Evolutionary conservation across 192 early-diverging fungal species (phyloP).

Genomic region (Coemansia furcata): DNA sequence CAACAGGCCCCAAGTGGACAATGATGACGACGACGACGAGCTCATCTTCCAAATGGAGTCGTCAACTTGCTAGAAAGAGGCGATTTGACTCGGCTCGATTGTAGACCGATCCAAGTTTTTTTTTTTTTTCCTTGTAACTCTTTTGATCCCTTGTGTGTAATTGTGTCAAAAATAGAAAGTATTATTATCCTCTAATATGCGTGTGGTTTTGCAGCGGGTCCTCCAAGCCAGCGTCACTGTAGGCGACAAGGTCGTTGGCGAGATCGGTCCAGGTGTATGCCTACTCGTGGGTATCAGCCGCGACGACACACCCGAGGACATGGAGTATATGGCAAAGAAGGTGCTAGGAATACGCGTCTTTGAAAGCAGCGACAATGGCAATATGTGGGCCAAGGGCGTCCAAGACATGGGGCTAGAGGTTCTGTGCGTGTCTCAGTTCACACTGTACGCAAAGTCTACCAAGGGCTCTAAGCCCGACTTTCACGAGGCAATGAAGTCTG

Average conservation of each 20-base stretch:
- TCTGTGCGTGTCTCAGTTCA: slow-evolving; percentile 92
- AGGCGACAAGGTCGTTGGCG: slow-evolving; percentile 67
- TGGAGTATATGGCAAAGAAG: slow-evolving; percentile 86
- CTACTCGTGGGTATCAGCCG: slow-evolving; percentile 68
- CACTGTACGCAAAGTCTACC: slow-evolving; percentile 75
- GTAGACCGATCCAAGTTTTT: neutral
- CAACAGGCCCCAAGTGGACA: neutral
- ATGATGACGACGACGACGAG: slow-evolving; percentile 29
- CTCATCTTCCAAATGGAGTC: slow-evolving; percentile 53
- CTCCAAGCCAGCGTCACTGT: slow-evolving; percentile 69
- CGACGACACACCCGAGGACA: slow-evolving; percentile 70
- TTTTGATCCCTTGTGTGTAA: neutral
- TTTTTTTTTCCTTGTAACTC: neutral
- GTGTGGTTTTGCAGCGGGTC: slow-evolving; percentile 66
- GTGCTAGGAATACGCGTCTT: slow-evolving; percentile 77
- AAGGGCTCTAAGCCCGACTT: slow-evolving; percentile 94
- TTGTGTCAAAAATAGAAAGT: no score
- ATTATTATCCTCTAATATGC: slow-evolving; percentile 41
- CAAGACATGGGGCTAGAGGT: slow-evolving; percentile 72
- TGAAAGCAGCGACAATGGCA: slow-evolving; percentile 56
- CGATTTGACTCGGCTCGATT: neutral
- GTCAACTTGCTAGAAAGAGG: slow-evolving; percentile 11
- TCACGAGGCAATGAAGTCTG: slow-evolving; percentile 81
- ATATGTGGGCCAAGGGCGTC: slow-evolving; percentile 79
- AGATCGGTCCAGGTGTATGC: slow-evolving; percentile 77